These are phyloP conservation scores for Malbranchea zuffiana DNA, from an alignment of 2,329 filamentous ascomycete species.

Conservation along the genomic window DNA sequence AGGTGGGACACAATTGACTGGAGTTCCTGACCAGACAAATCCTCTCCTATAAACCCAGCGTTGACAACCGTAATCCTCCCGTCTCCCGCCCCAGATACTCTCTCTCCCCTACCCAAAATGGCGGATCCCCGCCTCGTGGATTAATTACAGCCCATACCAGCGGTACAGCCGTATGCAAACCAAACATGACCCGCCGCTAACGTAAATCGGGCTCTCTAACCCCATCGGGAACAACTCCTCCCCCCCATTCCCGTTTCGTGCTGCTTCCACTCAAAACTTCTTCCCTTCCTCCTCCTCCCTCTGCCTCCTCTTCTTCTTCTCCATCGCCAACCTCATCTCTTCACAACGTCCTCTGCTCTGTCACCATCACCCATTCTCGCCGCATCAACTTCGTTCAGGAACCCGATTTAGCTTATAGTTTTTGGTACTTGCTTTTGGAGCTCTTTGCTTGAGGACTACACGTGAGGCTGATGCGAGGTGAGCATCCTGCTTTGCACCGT, in stretches of 20 bases:
- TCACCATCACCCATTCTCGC: neutral
- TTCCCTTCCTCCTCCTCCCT: constrained; percentile 7
- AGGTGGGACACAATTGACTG: too few relatives aligned
- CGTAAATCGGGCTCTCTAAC: neutral
- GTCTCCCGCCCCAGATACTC: too few relatives aligned
- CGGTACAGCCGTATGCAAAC: neutral
- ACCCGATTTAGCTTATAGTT: too few relatives aligned
- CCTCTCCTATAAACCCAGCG: too few relatives aligned
- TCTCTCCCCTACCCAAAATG: too few relatives aligned
- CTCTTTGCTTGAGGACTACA: too few relatives aligned
- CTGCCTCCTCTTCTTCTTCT: constrained; percentile 9
- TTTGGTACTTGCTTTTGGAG: too few relatives aligned
- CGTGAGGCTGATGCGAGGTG: too few relatives aligned
- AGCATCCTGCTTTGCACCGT: too few relatives aligned
- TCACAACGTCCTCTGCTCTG: constrained; percentile 1
- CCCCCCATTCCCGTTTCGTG: constrained; percentile 8
- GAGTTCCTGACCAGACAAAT: too few relatives aligned
- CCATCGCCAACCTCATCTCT: constrained; percentile 2
- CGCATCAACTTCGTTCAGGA: too few relatives aligned
- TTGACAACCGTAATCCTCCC: too few relatives aligned
- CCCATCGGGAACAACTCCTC: neutral
- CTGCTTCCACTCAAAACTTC: constrained; percentile 1
- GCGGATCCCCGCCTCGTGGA: neutral
- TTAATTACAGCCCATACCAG: neutral
- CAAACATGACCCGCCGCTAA: neutral